Evolutionary conservation across 768 basidiomycete genomes (phyloP), one percentile per base, ranked within the genome.

Genomic region (Trichaptum fuscoviolaceum): DNA sequence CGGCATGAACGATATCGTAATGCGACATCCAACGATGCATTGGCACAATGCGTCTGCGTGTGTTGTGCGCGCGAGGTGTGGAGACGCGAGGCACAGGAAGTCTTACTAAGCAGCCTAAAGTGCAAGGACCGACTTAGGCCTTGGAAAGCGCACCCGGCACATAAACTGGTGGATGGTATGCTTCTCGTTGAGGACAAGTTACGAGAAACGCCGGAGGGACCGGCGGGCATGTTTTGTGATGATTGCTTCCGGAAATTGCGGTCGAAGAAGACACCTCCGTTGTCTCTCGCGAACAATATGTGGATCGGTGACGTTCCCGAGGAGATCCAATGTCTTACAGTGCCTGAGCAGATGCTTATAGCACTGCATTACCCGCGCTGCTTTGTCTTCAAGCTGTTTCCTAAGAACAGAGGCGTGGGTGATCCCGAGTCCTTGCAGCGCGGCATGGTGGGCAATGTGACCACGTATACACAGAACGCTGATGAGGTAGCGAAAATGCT

Each of bases 311-410:
- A 66, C 0, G 64, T 75, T 3, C 81, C 80, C 0, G 67, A 62
- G 52, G 67, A 75, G 27, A 67, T 81, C 0, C 35, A 70, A 20
- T 25, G 59, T 1, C 67, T 82, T 2, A 79, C 79, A 0, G 63
- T 81, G 24, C 70, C 78, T 0, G 80, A 82, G 67, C 77, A 76
- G 63, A 65, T 80, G 6, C 72, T 82, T 0, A 72, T 82, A 9
- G 68, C 74, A 0, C 71, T 69, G 0, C 35, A 72, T 0, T 81
- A 76, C 67, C 77, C 79, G 0, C 67, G 70, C 0, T 74, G 75
- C 0, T 79, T 72, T 64, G 70, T 78, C 0, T 72, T 78, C 73
- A 81, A 82, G 64, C 66, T 82, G 1, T 76, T 67, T 65, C 80
- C 79, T 0, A 79, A 79, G 60, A 30, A 67, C 0, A 62, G 66